Evolutionary conservation across 1,139 yeast species (phyloP), one percentile per base, ranked within the genome.

Genomic region (Debaryomyces singareniensis): DNA sequence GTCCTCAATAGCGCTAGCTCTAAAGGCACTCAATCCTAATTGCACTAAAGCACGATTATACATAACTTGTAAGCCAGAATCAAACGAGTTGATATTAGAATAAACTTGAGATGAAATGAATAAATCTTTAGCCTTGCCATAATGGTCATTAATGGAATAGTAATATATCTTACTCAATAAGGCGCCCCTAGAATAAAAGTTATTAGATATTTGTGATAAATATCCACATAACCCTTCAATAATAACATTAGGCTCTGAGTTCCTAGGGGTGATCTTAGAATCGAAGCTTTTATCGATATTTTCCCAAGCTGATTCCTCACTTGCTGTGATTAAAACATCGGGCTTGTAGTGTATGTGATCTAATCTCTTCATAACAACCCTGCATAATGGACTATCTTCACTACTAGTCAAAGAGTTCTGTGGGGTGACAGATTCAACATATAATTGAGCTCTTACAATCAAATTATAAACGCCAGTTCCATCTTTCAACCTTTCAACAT

Each of bases 271-370:
- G 32, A 69, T 49, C 12, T 42, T 36, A 5, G 73, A 65, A 28
- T 60, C 53, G 15, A 28, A 23, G 4, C 25, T 25, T 6, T 39
- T 35, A 11, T 42, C 44, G 25, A 78, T 51, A 28, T 55, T 53
- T 23, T 61, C 59, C 95, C 95, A 85, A 13, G 93, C 85, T 28
- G 70, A 66, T 23, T 64, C 52, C 65, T 91, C 98, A 41, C 75
- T 71, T 35, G 77, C 69, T 33, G 65, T 60, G 40, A 87, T 80
- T 43, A 91, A 77, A 43, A 74, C 76, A 35, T 74, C 72, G 29
- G 96, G 93, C 67, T 93, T 93, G 75, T 80, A 93, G 66, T 93
- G 91, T 33, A 91, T 71, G 60, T 85, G 96, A 49, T 91, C 96
- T 49, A 93, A 67, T 63, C 98, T 78, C 56, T 94, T 82, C 36